phyloP scores from a whole-genome alignment of 306 rosid species.

The Medicago lupulina region DNA sequence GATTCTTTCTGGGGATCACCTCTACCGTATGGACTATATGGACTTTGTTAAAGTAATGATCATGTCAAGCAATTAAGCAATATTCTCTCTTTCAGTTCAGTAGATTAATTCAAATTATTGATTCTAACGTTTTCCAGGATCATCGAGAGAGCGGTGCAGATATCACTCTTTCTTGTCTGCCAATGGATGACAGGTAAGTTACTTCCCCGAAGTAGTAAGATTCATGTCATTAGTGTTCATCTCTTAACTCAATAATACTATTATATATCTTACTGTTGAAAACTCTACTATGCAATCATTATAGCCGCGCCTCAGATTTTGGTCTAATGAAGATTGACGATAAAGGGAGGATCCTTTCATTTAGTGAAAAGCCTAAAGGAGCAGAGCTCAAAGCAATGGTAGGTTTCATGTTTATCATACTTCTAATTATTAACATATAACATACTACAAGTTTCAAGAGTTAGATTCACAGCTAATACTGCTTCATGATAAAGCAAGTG shows the following conservation, averaged over 20 bases:
- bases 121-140: slow-evolving; percentile 54
- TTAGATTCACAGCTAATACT: slow-evolving; percentile 41
- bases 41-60: slow-evolving; percentile 82
- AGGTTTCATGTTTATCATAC: slow-evolving; percentile 43
- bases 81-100: slow-evolving; percentile 14
- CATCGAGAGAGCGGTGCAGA: slow-evolving; percentile 92
- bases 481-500: slow-evolving; percentile 60
- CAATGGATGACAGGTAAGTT: slow-evolving; percentile 88
- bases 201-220: slow-evolving; percentile 2
- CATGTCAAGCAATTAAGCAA: slow-evolving; percentile 18
- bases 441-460: slow-evolving; percentile 25
- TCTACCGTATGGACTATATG: slow-evolving; percentile 93
- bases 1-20: slow-evolving; percentile 93
- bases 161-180: slow-evolving; percentile 84
- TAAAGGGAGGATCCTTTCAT: slow-evolving; percentile 63
- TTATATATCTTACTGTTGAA: slow-evolving; percentile 19
- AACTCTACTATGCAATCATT: slow-evolving; percentile 42
- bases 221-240: not conserved
- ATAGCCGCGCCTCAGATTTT: slow-evolving; percentile 97
- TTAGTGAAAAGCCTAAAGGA: slow-evolving; percentile 94
- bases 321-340: slow-evolving; percentile 98
- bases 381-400: slow-evolving; percentile 82
- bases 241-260: not conserved
- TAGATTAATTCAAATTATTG: slow-evolving; percentile 22
- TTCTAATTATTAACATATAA: not conserved